Percentiles rank a stretch among this genome's conserved stretches.
phyloP scores from a whole-genome alignment of 768 basidiomycete genomes.

The Megacollybia marginata region DNA sequence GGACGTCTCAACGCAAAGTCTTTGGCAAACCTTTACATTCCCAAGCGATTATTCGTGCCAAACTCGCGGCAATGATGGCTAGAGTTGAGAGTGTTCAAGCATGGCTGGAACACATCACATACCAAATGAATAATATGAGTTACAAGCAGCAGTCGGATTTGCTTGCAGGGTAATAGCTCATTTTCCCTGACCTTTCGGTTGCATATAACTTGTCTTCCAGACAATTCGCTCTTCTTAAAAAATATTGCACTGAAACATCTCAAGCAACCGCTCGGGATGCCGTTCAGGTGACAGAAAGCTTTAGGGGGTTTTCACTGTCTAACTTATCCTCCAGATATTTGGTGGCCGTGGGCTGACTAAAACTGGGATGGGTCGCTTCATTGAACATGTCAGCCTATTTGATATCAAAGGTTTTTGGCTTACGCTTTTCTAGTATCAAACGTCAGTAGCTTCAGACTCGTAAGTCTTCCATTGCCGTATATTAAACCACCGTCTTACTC shows the following conservation, averaged over 20 bases:
- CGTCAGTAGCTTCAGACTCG: conserved; percentile 4
- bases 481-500: background rate
- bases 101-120: conserved; percentile 65
- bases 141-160: conserved; percentile 72
- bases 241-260: conserved; percentile 47
- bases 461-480: conserved; percentile 1
- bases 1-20: conserved; percentile 81
- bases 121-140: conserved; percentile 83
- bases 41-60: conserved; percentile 82
- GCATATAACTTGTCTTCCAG: conserved; percentile 40
- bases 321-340: conserved; percentile 58
- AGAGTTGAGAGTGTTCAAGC: conserved; percentile 42
- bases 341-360: conserved; percentile 84
- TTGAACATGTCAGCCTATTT: conserved; percentile 45
- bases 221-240: conserved; percentile 70
- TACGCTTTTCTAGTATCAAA: background rate
- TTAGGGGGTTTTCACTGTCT: background rate
- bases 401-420: background rate
- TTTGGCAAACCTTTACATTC: conserved; percentile 84
- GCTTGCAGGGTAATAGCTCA: conserved; percentile 55
- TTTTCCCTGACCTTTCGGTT: background rate
- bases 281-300: conserved; percentile 38
- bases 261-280: conserved; percentile 65
- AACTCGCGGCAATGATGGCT: conserved; percentile 77
- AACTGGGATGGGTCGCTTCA: conserved; percentile 65